Percentiles rank a stretch among this genome's conserved stretches.
These are phyloP conservation scores for Talaromyces sp. DNA, from an alignment of 2,329 filamentous ascomycete species.

Conservation along the genomic window DNA sequence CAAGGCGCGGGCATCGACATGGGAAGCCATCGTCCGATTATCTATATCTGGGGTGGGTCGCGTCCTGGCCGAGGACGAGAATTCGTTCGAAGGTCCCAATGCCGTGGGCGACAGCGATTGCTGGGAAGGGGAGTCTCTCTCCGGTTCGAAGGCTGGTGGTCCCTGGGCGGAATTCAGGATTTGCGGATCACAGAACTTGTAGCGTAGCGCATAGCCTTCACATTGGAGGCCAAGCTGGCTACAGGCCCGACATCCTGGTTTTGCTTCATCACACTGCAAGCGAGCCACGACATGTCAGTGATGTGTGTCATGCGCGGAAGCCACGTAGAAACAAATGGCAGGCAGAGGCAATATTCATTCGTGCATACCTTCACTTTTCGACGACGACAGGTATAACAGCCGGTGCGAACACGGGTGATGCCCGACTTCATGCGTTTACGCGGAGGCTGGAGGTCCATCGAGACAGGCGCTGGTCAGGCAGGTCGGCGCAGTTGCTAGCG, in stretches of 20 bases:
- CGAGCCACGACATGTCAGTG: not conserved
- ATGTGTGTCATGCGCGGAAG: not conserved
- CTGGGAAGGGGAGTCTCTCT: not conserved
- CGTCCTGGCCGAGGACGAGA: no score
- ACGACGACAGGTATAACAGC: slow-evolving; percentile 15
- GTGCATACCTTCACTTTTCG: slow-evolving; percentile 17
- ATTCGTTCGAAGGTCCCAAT: not conserved
- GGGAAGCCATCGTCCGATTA: not conserved
- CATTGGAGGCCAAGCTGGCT: slow-evolving; percentile 12
- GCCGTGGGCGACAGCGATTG: not conserved
- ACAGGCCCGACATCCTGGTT: slow-evolving; percentile 8
- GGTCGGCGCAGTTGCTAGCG: not conserved
- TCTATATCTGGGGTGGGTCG: not conserved
- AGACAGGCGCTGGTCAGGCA: not conserved
- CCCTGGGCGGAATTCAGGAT: not conserved
- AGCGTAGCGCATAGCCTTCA: slow-evolving; percentile 15
- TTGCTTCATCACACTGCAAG: slow-evolving; percentile 15
- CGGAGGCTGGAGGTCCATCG: not conserved
- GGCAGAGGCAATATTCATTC: not conserved
- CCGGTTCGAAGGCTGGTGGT: not conserved
- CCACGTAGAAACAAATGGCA: not conserved
- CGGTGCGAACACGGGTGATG: slow-evolving; percentile 16
- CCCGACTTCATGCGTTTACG: slow-evolving; percentile 12
- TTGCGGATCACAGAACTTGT: slow-evolving; percentile 14
- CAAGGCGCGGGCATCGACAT: not conserved